Conservation (phyloP, 2,329 filamentous ascomycete species). For the Chrysoporthe puriensis region DNA sequence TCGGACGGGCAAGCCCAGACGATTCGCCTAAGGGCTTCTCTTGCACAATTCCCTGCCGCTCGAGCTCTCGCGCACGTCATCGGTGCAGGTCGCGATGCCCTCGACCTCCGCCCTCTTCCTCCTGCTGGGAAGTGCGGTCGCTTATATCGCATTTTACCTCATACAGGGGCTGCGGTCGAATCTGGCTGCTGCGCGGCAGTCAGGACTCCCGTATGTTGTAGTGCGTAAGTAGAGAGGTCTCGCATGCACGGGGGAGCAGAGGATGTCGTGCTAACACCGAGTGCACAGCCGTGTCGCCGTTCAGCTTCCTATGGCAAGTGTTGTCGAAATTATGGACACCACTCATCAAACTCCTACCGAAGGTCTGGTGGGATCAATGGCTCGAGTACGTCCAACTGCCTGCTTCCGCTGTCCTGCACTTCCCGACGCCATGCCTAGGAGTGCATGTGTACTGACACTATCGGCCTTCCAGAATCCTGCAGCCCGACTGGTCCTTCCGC, state of each 20-base stretch:
- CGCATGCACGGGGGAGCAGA: neutral
- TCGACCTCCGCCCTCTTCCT: conserved; percentile 43
- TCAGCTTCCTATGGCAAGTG: conserved; percentile 59
- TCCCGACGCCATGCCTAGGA: neutral
- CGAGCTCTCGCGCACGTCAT: neutral
- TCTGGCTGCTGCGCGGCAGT: conserved; percentile 53
- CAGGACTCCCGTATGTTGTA: conserved; percentile 57
- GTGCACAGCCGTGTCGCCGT: conserved; percentile 50
- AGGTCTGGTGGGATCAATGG: conserved; percentile 59
- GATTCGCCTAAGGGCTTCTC: neutral
- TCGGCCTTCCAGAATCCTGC: conserved; percentile 48
- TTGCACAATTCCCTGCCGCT: neutral
- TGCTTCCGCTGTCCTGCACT: neutral
- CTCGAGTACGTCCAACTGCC: conserved; percentile 53
- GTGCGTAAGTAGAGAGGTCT: conserved; percentile 48
- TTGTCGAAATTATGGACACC: conserved; percentile 58
- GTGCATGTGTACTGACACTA: neutral
- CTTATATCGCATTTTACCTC: conserved; percentile 39
- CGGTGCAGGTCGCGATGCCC: conserved; percentile 36
- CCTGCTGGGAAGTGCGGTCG: conserved; percentile 39
- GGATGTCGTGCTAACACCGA: conserved; percentile 25
- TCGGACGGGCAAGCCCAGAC: neutral
- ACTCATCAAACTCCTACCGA: conserved; percentile 58
- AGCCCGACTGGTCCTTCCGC: conserved; percentile 64
- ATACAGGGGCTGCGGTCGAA: conserved; percentile 46